Conservation (phyloP, 2,329 filamentous ascomycete genomes). For the Lojkania enalia region DNA sequence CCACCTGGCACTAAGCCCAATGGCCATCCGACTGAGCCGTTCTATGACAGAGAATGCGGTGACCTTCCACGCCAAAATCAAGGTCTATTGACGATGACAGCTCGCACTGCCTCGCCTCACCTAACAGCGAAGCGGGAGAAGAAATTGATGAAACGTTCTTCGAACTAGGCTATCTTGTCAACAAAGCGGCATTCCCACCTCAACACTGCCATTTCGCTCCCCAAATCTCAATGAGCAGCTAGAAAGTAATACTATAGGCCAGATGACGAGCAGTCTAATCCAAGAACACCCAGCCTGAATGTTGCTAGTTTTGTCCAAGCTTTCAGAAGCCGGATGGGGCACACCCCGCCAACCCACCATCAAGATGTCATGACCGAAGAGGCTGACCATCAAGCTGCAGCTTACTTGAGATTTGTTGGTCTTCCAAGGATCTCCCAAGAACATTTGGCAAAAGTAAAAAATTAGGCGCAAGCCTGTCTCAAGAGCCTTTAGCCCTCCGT, state of each 20-base stretch:
- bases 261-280: not conserved
- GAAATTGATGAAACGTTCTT: slow-evolving; percentile 7
- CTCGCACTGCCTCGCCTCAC: slow-evolving; percentile 11
- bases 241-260: too few species aligned
- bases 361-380: slow-evolving; percentile 36
- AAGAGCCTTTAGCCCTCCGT: slow-evolving; percentile 1
- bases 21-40: slow-evolving; percentile 32
- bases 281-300: slow-evolving; percentile 11
- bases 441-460: slow-evolving; percentile 29
- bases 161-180: slow-evolving; percentile 5
- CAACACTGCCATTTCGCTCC: slow-evolving; percentile 27
- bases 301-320: slow-evolving; percentile 3
- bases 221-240: slow-evolving; percentile 13
- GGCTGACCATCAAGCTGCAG: slow-evolving; percentile 26
- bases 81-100: slow-evolving; percentile 21
- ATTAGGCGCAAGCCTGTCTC: slow-evolving; percentile 19
- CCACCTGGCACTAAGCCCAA: slow-evolving; percentile 12
- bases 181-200: slow-evolving; percentile 16
- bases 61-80: slow-evolving; percentile 26
- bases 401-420: slow-evolving; percentile 15
- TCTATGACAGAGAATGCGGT: slow-evolving; percentile 20
- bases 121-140: slow-evolving; percentile 17
- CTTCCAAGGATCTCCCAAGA: slow-evolving; percentile 23
- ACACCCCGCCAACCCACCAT: slow-evolving; percentile 22
- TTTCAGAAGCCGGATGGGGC: not conserved